phyloP scores from a whole-genome alignment of 192 early-diverging fungal genomes.

The Kappamyces sp. region DNA sequence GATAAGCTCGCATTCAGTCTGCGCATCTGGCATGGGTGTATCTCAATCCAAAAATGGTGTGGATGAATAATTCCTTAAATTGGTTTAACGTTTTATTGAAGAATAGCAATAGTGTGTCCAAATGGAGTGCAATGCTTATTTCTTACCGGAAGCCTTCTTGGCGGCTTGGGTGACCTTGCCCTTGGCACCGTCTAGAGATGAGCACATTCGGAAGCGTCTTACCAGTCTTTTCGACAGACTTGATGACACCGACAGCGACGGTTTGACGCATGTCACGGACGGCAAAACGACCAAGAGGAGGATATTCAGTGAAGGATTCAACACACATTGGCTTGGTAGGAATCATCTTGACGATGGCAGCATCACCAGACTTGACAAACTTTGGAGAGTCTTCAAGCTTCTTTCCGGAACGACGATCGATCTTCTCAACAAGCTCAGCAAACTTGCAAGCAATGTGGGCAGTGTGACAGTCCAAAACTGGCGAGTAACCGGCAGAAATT shows the following conservation, averaged over 20 bases:
- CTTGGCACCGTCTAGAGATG: conserved; percentile 2
- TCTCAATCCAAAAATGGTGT: too few relatives aligned
- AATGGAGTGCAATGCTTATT: conserved; percentile 41
- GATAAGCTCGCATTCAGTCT: too few relatives aligned
- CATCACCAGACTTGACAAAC: conserved; percentile 92
- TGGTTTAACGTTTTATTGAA: conserved; percentile 14
- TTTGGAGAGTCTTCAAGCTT: conserved; percentile 87
- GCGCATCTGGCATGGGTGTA: too few relatives aligned
- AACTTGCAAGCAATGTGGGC: conserved; percentile 97
- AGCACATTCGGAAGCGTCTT: conserved; percentile 25
- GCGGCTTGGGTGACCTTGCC: conserved; percentile 77
- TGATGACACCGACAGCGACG: conserved; percentile 96
- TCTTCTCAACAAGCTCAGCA: conserved; percentile 85
- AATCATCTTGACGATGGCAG: conserved; percentile 91
- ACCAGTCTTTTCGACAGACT: conserved; percentile 80
- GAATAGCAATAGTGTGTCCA: conserved; percentile 9
- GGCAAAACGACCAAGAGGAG: conserved; percentile 93
- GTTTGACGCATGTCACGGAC: conserved; percentile 98
- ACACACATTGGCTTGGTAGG: conserved; percentile 96
- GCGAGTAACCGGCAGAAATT: conserved; percentile 89
- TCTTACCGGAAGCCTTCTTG: conserved; percentile 65
- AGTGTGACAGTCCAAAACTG: conserved; percentile 93
- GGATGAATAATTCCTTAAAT: neutral
- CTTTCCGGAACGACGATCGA: conserved; percentile 93
- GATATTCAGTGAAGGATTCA: conserved; percentile 87